Evolutionary conservation across 805 yeast genomes (phyloP).

Genomic region (Wickerhamomyces pijperi): DNA sequence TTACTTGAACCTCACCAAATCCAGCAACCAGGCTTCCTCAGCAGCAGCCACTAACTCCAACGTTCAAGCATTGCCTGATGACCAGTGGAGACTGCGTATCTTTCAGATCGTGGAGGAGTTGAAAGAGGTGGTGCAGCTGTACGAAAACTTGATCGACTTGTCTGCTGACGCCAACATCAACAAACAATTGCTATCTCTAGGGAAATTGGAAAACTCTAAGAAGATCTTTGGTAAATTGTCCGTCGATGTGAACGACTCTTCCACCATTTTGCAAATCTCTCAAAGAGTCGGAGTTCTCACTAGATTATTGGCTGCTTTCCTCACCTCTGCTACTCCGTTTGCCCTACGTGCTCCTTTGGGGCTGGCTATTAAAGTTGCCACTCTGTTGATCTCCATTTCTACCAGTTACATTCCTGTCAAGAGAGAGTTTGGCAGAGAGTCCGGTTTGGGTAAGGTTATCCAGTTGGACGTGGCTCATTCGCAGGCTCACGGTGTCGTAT

Average conservation of each 20-base stretch:
- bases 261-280: conserved; percentile 39
- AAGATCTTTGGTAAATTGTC: conserved; percentile 35
- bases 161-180: conserved; percentile 44
- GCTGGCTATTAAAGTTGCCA: conserved; percentile 35
- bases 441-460: conserved; percentile 32
- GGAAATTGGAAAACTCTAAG: conserved; percentile 11
- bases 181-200: conserved; percentile 19
- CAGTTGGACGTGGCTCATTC: conserved; percentile 29
- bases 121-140: conserved; percentile 43
- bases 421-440: conserved; percentile 46
- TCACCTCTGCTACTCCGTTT: conserved; percentile 42
- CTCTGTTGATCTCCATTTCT: conserved; percentile 44
- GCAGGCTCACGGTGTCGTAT: conserved; percentile 32
- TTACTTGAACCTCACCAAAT: conserved; percentile 34
- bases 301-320: conserved; percentile 32
- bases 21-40: conserved; percentile 34
- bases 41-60: conserved; percentile 16
- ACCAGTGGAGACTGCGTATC: conserved; percentile 38
- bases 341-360: conserved; percentile 59
- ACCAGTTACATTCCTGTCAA: conserved; percentile 43
- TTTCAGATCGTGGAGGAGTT: conserved; percentile 38
- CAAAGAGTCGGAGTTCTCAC: conserved; percentile 37
- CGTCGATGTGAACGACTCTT: conserved; percentile 49
- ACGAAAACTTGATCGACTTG: conserved; percentile 46
- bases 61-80: conserved; percentile 26